Percentiles rank a stretch among this genome's conserved stretches.
Conservation (phyloP, 2,329 filamentous ascomycete genomes). For the Fusarium transvaalense region DNA sequence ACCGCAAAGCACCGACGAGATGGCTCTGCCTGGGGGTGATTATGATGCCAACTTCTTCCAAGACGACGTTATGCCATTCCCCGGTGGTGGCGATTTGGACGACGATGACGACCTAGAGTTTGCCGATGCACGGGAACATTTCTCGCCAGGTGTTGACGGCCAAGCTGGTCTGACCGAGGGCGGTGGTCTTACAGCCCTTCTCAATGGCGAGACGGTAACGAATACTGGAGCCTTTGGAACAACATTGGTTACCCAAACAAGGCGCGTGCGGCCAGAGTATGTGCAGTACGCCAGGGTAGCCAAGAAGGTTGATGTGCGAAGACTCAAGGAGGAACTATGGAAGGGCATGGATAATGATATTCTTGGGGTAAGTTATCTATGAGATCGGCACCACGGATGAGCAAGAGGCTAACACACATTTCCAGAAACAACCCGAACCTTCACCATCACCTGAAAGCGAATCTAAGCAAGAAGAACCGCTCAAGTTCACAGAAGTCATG, state of each 20-base stretch:
- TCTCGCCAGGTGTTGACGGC: conserved; percentile 73
- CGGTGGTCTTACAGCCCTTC: conserved; percentile 63
- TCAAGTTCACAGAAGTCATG: conserved; percentile 94
- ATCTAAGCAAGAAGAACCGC: conserved; percentile 59
- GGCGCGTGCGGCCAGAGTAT: conserved; percentile 74
- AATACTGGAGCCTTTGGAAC: conserved; percentile 70
- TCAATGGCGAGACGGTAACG: conserved; percentile 64
- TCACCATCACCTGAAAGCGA: conserved; percentile 49
- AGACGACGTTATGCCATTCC: conserved; percentile 81
- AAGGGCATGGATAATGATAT: conserved; percentile 72
- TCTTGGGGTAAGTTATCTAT: conserved; percentile 59
- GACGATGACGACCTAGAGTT: conserved; percentile 79
- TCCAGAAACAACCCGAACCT: conserved; percentile 40
- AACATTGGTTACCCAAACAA: conserved; percentile 74
- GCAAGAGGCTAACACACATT: conserved; percentile 24
- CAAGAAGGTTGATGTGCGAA: conserved; percentile 77
- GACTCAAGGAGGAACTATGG: conserved; percentile 78
- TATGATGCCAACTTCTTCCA: conserved; percentile 99
- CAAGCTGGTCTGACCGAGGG: conserved; percentile 61
- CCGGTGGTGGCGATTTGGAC: conserved; percentile 68
- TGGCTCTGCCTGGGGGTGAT: conserved; percentile 74
- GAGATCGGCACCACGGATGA: neutral
- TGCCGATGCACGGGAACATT: conserved; percentile 83
- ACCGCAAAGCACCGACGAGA: conserved; percentile 65
- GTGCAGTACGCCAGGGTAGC: conserved; percentile 78